Conservation (phyloP, 352 stramenopile genomes). For the Phytophthora hybrid region DNA sequence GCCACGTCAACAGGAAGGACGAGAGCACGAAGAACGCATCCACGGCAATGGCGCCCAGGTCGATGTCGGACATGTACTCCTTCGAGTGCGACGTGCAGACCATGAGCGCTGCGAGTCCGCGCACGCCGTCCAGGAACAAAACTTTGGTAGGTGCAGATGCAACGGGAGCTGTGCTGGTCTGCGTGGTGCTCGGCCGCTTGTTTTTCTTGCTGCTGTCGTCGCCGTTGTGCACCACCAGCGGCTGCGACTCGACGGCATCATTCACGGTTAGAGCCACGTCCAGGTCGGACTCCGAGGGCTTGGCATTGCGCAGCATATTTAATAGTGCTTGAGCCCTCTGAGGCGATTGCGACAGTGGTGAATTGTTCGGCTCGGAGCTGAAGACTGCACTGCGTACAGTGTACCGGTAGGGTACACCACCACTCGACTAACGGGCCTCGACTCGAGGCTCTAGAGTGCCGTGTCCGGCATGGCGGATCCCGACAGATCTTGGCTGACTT, state of each 20-base stretch:
- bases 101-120: constrained; percentile 48
- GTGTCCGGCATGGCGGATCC: constrained; percentile 8
- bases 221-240: background rate
- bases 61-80: constrained; percentile 37
- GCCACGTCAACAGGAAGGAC: constrained; percentile 50
- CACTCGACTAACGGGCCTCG: constrained; percentile 9
- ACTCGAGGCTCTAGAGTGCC: background rate
- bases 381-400: no score
- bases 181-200: background rate
- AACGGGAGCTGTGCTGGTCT: background rate
- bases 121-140: constrained; percentile 50
- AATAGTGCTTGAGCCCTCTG: background rate
- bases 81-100: constrained; percentile 44
- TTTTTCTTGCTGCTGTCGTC: constrained; percentile 9
- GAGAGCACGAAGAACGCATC: constrained; percentile 63
- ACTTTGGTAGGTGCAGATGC: constrained; percentile 23
- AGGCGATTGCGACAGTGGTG: constrained; percentile 21
- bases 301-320: constrained; percentile 27
- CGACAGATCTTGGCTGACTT: constrained; percentile 11
- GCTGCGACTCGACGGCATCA: background rate
- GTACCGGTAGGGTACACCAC: no score
- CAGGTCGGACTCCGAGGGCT: constrained; percentile 8
- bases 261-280: constrained; percentile 16
- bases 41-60: constrained; percentile 42
- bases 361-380: no score